Percentiles rank a stretch among this genome's conserved stretches.
Evolutionary conservation across 306 rosid species (phyloP).

Genomic region (Ceratonia siliqua): DNA sequence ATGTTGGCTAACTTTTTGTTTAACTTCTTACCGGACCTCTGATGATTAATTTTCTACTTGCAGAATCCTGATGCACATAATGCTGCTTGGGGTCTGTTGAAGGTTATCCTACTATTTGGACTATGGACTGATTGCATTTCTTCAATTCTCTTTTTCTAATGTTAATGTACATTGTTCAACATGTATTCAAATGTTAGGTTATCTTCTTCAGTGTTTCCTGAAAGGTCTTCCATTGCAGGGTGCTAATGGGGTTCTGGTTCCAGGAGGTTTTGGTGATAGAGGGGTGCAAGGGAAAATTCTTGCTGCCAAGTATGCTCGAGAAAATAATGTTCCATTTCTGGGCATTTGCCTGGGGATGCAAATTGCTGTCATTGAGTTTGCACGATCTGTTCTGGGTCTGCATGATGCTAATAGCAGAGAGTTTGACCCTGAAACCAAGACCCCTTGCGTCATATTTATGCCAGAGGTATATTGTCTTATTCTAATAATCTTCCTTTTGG

Average conservation of each 20-base stretch:
- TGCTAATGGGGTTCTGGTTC: slow-evolving; percentile 85
- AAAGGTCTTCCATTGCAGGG: slow-evolving; percentile 59
- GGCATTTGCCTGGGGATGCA: slow-evolving; percentile 97
- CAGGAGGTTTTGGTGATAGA: slow-evolving; percentile 96
- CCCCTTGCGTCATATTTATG: slow-evolving; percentile 89
- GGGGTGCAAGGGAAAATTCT: slow-evolving; percentile 93
- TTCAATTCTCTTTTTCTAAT: not conserved
- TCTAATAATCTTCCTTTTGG: not conserved
- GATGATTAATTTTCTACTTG: slow-evolving; percentile 32
- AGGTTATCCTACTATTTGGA: slow-evolving; percentile 48
- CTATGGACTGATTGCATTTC: slow-evolving; percentile 17
- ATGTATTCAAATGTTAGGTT: slow-evolving; percentile 18
- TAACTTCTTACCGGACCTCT: slow-evolving; percentile 5
- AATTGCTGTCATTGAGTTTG: slow-evolving; percentile 86
- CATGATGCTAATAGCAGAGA: slow-evolving; percentile 84
- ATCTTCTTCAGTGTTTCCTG: slow-evolving; percentile 17
- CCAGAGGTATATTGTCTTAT: slow-evolving; percentile 66
- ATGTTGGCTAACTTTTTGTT: slow-evolving; percentile 17
- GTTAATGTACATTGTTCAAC: not conserved
- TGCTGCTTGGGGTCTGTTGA: slow-evolving; percentile 81
- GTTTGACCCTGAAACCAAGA: slow-evolving; percentile 68
- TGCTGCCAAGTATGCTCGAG: slow-evolving; percentile 90
- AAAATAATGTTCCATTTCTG: slow-evolving; percentile 72
- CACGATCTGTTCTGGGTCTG: slow-evolving; percentile 80
- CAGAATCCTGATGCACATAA: slow-evolving; percentile 67